phyloP scores from a whole-genome alignment of 352 stramenopile species.

The Pythium dissimile region DNA sequence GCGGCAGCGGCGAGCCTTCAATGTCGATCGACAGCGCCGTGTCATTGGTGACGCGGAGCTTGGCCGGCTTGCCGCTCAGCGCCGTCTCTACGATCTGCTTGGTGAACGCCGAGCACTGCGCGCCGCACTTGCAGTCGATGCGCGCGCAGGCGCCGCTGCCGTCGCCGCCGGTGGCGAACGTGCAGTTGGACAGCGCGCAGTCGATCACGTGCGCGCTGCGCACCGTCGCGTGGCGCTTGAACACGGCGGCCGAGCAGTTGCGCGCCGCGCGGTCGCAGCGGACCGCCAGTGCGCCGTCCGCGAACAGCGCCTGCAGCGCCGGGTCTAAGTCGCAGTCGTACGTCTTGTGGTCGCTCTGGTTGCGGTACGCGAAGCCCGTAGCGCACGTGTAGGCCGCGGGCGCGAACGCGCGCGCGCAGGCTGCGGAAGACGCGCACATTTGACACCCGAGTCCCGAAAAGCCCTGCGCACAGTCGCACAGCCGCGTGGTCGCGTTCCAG shows the following conservation, averaged over 20 bases:
- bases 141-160: slow-evolving; percentile 37
- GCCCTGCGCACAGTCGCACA: slow-evolving; percentile 50
- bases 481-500: slow-evolving; percentile 45
- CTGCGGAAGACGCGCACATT: slow-evolving; percentile 39
- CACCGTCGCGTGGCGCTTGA: slow-evolving; percentile 47
- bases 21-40: slow-evolving; percentile 64
- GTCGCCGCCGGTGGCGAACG: slow-evolving; percentile 35
- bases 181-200: slow-evolving; percentile 54
- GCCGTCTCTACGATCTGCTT: slow-evolving; percentile 62
- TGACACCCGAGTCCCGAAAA: slow-evolving; percentile 64
- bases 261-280: slow-evolving; percentile 46
- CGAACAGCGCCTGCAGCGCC: slow-evolving; percentile 57
- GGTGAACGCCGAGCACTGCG: slow-evolving; percentile 52
- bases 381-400: slow-evolving; percentile 32
- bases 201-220: slow-evolving; percentile 62
- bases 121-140: slow-evolving; percentile 67
- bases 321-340: slow-evolving; percentile 58
- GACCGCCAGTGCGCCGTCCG: slow-evolving; percentile 61
- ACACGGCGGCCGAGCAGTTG: slow-evolving; percentile 66
- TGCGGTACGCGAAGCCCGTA: slow-evolving; percentile 47
- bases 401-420: slow-evolving; percentile 37
- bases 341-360: slow-evolving; percentile 48
- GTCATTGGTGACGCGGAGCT: slow-evolving; percentile 38
- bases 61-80: slow-evolving; percentile 65
- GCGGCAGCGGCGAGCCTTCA: slow-evolving; percentile 60